phyloP scores from a whole-genome alignment of 176 grass and related monocot species.

The Phragmites australis region DNA sequence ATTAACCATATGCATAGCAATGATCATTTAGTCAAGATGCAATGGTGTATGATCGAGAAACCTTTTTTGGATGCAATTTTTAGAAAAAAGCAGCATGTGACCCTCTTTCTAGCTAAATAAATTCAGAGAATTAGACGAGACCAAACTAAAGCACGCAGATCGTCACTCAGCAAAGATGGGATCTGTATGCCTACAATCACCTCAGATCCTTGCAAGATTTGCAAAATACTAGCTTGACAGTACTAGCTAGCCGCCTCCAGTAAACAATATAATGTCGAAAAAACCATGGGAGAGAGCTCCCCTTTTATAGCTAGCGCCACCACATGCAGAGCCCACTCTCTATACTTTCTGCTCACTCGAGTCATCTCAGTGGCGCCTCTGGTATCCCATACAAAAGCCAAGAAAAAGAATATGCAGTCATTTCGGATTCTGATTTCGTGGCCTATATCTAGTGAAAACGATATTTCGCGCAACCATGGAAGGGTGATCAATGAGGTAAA shows the following conservation, averaged over 20 bases:
- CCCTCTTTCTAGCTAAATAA: neutral
- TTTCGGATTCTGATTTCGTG: neutral
- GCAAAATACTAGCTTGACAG: neutral
- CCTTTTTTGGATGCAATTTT: neutral
- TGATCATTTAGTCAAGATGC: no score
- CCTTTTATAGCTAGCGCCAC: constrained; percentile 20
- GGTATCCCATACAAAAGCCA: neutral
- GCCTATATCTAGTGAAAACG: constrained; percentile 36
- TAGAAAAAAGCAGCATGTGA: neutral
- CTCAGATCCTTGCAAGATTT: constrained; percentile 15
- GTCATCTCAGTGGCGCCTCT: neutral
- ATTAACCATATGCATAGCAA: neutral
- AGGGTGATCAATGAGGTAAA: neutral
- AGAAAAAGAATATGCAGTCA: neutral
- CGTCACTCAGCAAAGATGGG: neutral
- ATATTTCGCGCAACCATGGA: neutral
- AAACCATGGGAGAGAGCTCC: neutral
- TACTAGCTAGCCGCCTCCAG: neutral
- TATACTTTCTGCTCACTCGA: neutral
- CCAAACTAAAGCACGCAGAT: neutral
- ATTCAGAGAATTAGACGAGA: neutral
- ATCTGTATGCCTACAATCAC: neutral
- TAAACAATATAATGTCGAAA: neutral
- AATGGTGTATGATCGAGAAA: neutral
- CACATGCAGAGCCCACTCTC: neutral